A percentile compares a stretch with the other conserved stretches of the same genome.
Conservation (phyloP, 352 stramenopile species). For the Phytophthora lateralis region DNA sequence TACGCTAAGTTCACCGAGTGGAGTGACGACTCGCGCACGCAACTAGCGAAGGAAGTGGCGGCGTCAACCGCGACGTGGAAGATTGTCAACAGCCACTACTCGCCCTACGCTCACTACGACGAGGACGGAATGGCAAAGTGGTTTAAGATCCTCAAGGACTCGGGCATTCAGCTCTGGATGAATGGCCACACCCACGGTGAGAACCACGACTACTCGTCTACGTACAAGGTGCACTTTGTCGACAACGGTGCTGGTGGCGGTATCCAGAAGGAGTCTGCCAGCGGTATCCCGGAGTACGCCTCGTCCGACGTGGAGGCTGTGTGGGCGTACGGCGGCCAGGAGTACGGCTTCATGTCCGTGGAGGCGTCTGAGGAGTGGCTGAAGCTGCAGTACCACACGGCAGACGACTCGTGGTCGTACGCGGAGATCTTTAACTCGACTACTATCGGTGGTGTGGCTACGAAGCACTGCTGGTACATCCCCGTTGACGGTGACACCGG, state of each 20-base stretch:
- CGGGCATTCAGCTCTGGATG: slow-evolving; percentile 47
- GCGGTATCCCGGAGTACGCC: slow-evolving; percentile 61
- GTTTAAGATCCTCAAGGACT: slow-evolving; percentile 47
- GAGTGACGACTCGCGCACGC: slow-evolving; percentile 53
- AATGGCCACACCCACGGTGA: slow-evolving; percentile 70
- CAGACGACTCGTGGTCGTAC: slow-evolving; percentile 61
- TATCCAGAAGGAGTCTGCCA: slow-evolving; percentile 75
- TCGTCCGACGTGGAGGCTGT: slow-evolving; percentile 53
- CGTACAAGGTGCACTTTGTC: slow-evolving; percentile 67
- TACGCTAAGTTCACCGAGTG: slow-evolving; percentile 47
- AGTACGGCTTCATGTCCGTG: slow-evolving; percentile 74
- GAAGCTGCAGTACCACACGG: slow-evolving; percentile 70
- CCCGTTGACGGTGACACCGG: slow-evolving; percentile 44
- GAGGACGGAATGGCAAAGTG: slow-evolving; percentile 40
- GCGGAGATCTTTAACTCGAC: slow-evolving; percentile 48
- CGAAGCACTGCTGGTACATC: slow-evolving; percentile 79
- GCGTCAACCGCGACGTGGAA: slow-evolving; percentile 65
- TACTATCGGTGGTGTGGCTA: slow-evolving; percentile 47
- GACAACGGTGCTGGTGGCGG: slow-evolving; percentile 77
- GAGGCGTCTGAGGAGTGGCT: slow-evolving; percentile 62
- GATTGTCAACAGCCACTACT: slow-evolving; percentile 72
- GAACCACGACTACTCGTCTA: slow-evolving; percentile 63
- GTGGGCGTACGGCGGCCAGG: slow-evolving; percentile 64
- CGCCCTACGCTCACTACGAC: slow-evolving; percentile 53
- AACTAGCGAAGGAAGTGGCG: slow-evolving; percentile 44